Evolutionary conservation across 2,329 filamentous ascomycete species (phyloP), one percentile per base, ranked within the genome.

Genomic region (Trichoderma oligosporum): DNA sequence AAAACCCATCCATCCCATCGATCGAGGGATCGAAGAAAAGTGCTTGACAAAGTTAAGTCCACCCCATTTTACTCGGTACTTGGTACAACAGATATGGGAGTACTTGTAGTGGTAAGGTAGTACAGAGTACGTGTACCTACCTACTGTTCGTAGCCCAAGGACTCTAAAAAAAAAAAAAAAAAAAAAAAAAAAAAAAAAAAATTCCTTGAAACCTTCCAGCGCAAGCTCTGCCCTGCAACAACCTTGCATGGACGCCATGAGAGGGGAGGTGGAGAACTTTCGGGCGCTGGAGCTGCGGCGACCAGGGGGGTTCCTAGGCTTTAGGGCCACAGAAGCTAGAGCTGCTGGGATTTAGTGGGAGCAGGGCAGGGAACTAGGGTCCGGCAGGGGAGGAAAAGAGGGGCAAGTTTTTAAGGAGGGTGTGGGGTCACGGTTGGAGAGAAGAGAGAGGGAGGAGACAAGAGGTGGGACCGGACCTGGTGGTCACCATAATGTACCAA

Each of bases 21-120:
- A 71, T 71, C 69, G 69, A 70, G 66, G 56, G 65, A 71, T 71
- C 69, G 69, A 70, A 61, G 60, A 57, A 61, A 60, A 57, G n/a
- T 53, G 36, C 33, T 53, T 53, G 36, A 53, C 20, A 57, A 58
- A 12, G 27, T 44, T 45, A 58, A 56, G 46, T 52, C 49, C 58
- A 57, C 56, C 39, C 57, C 33, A 46, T 29, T 45, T 62, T 49
- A 38, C 55, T 44, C 41, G 22, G 47, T 51, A 51, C 20, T 31
- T 8, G 24, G 29, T 20, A 25, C 16, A 33, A 12, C 35, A 16
- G 14, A 29, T 24, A 29, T 11, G 6, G 20, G 14, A 33, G 20
- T 33, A 14, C 44, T 20, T 18, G 29, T 5, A 49, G 46, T 31
- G 11, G 6, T 31, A 11, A 31, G 27, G 27, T 31, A 31, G 6